Evolutionary conservation across 148 eudicot genomes (phyloP), one percentile per base, ranked within the genome.

Genomic region (Diospyros lotus): DNA sequence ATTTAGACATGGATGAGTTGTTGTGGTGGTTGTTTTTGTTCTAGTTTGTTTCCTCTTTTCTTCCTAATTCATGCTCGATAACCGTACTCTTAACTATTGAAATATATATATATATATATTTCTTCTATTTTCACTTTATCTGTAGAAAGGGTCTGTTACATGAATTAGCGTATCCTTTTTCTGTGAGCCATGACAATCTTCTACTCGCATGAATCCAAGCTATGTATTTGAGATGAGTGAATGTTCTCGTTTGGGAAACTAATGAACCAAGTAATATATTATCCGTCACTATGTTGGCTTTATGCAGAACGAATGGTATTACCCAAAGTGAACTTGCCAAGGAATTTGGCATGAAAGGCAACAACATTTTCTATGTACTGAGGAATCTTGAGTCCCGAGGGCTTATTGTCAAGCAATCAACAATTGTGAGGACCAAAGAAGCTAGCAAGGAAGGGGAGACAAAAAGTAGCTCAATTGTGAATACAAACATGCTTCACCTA

Each of bases 301-400:
- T 65, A 64, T 86, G 40, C 87, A 94, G 98, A 84, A 77, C 77
- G 53, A 81, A 83, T 77, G 99, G 99, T 75, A 79, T 93, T 60
- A 84, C 94, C 45, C 97, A 95, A 80, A 82, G 76, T 84, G 90
- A 95, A 78, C 93, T 93, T 58, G 82, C 87, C 64, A 91, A 91
- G 83, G 97, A 90, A 81, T 82, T 90, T 58, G 86, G 86, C 39
- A 83, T 86, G 48, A 78, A 85, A 66, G 82, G 87, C 13, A 95
- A 91, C 80, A 85, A 88, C 53, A 83, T 95, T 72, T 93, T 88
- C 83, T 95, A 89, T 73, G 81, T 83, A 71, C 72, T 93, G 79
- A 89, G 81, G 84, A 86, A 84, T 72, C 97, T 95, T 68, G 97
- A 95, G 79, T 82, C 83, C 63, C 86, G 90, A 80, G 99, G 99